Conservation (phyloP, 2,329 filamentous ascomycete genomes). For the Penicillium brasilianum region DNA sequence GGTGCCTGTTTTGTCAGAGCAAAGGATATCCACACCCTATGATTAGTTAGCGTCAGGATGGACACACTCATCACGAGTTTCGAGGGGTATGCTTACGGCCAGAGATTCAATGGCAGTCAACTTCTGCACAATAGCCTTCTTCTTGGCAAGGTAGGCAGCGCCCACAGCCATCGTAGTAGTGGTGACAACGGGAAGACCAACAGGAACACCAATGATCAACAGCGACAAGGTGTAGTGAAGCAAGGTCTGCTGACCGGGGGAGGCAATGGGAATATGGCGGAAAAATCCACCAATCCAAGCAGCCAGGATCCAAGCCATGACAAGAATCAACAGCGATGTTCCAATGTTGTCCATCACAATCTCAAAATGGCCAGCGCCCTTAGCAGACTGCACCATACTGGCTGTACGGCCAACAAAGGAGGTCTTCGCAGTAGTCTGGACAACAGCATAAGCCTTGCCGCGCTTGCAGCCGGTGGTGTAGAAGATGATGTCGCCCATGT, state of each 20-base stretch:
- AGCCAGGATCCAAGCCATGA: slow-evolving; percentile 75
- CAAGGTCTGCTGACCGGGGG: slow-evolving; percentile 63
- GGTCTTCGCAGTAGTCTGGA: slow-evolving; percentile 68
- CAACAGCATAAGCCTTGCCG: slow-evolving; percentile 74
- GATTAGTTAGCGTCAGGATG: slow-evolving; percentile 18
- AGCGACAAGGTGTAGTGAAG: slow-evolving; percentile 72
- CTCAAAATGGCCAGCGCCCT: slow-evolving; percentile 79
- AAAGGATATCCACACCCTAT: slow-evolving; percentile 73
- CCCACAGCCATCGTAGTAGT: slow-evolving; percentile 79
- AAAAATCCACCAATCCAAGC: slow-evolving; percentile 82
- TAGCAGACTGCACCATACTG: slow-evolving; percentile 72
- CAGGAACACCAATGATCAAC: slow-evolving; percentile 79
- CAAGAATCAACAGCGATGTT: slow-evolving; percentile 72
- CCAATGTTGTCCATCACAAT: slow-evolving; percentile 83
- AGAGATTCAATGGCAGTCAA: slow-evolving; percentile 78
- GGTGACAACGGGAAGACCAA: slow-evolving; percentile 78
- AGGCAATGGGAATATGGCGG: slow-evolving; percentile 66
- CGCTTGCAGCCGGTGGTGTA: slow-evolving; percentile 84
- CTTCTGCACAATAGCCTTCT: slow-evolving; percentile 81
- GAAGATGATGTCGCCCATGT: slow-evolving; percentile 76
- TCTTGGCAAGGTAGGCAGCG: slow-evolving; percentile 75
- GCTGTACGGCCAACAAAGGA: slow-evolving; percentile 80
- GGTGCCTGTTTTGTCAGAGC: slow-evolving; percentile 82
- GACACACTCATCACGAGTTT: not conserved
- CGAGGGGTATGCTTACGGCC: slow-evolving; percentile 51